phyloP scores from a whole-genome alignment of 2,329 filamentous ascomycete species.

The Talaromyces funiculosus region DNA sequence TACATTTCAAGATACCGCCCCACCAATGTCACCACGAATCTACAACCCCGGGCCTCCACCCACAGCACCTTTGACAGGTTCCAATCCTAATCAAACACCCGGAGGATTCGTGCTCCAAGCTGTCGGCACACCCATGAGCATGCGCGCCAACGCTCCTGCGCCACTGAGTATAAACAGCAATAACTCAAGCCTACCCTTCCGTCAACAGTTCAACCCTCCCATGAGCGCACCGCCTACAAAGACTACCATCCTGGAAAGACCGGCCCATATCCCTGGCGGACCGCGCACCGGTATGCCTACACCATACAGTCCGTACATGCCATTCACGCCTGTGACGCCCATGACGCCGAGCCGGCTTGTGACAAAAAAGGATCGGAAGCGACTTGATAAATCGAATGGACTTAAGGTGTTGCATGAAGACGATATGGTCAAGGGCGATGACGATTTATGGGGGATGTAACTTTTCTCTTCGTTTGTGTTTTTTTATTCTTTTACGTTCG shows the following conservation, averaged over 20 bases:
- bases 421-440: slow-evolving; percentile 42
- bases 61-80: slow-evolving; percentile 37
- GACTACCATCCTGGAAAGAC: slow-evolving; percentile 45
- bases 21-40: slow-evolving; percentile 53
- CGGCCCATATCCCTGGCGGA: slow-evolving; percentile 30
- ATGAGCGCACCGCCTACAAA: slow-evolving; percentile 45
- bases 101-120: slow-evolving; percentile 9
- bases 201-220: slow-evolving; percentile 35
- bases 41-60: slow-evolving; percentile 54
- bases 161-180: slow-evolving; percentile 26
- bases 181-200: slow-evolving; percentile 36
- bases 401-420: slow-evolving; percentile 42
- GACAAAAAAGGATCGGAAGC: slow-evolving; percentile 40
- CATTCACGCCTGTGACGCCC: slow-evolving; percentile 46
- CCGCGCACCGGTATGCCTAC: slow-evolving; percentile 45
- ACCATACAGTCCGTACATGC: slow-evolving; percentile 48
- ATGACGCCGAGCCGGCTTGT: slow-evolving; percentile 44
- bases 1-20: slow-evolving; percentile 41
- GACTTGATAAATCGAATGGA: slow-evolving; percentile 38
- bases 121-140: slow-evolving; percentile 3
- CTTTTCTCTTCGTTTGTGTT: background rate
- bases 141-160: slow-evolving; percentile 23
- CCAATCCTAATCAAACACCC: slow-evolving; percentile 8
- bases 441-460: slow-evolving; percentile 42
- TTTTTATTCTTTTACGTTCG: background rate